Conservation (phyloP, 345 rosid genomes). For the Dimocarpus longan region DNA sequence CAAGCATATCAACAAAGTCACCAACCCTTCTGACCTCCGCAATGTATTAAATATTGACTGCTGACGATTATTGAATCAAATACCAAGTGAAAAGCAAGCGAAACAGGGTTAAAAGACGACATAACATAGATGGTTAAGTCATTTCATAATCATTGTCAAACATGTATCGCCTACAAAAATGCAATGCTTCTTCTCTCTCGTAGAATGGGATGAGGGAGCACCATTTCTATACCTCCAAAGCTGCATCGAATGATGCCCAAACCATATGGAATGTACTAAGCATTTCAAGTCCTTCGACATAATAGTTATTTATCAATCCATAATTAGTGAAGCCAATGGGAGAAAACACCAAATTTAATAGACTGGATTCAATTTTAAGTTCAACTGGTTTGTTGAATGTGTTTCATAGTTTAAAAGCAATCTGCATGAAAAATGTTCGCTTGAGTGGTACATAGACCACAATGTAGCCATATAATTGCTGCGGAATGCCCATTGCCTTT, state of each 20-base stretch:
- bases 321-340: neutral
- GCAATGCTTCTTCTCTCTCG: neutral
- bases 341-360: neutral
- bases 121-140: neutral
- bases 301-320: neutral
- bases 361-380: neutral
- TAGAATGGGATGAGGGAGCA: neutral
- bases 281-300: neutral
- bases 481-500: neutral
- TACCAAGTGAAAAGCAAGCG: neutral
- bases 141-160: neutral
- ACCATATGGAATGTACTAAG: neutral
- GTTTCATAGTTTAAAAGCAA: no score
- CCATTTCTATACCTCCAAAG: neutral
- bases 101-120: no score
- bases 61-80: neutral
- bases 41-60: neutral
- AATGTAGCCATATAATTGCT: neutral
- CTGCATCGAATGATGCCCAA: neutral
- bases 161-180: neutral
- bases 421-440: no score
- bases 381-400: neutral
- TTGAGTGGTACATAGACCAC: no score
- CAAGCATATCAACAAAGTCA: neutral
- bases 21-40: neutral